Base-by-base conservation (phyloP, 306 rosid genomes). In the Pterocarpus santalinus region DNA sequence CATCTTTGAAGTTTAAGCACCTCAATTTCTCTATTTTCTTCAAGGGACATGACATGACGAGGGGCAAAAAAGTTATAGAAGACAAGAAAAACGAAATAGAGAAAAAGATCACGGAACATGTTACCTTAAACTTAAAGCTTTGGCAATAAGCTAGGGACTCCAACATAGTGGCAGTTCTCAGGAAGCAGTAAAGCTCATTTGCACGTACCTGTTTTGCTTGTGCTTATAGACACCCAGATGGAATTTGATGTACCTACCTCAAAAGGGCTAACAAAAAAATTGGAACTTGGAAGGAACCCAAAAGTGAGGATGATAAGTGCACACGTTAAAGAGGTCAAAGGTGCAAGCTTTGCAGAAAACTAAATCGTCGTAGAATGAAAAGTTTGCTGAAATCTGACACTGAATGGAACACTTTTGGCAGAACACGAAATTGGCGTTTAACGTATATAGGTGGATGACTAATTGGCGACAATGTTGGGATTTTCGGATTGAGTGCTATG, bases 101-200 rank as follows among this genome's bases (percentile, higher is more conserved):
- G 8, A 69, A 11, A 60, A 53, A 9, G 8, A 9, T 53, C 38
- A 39, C 13, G 3, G 49, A 67, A 52, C 70, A 63, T 16, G 10
- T 41, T 80, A 93, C 99, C 98, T 95, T 91, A 58, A 83, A 86
- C 98, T 95, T 91, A 58, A 83, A 87, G 88, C 87, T 87, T 44
- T 76, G 94, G 65, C 86, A 86, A 81, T 79, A 87, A 85, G 90
- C 81, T 65, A 91, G 16, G 8, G 96, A 82, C 63, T 91, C 96
- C 77, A 88, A 78, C 99, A 90, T 93, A 69, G 82, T 88, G 87
- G 85, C 35, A 73, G 53, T 73, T 82, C 49, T 91, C 83, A 85
- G 32, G 72, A 88, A 80, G 76, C 86, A 83, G 86, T 38, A 66
- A 85, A 86, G 82, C 65, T 79, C 81, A 85, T 84, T 69, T 72